Evolutionary conservation across 805 yeast species (phyloP), one percentile per base, ranked within the genome.

Genomic region (Helenozyma baotianmanensis): DNA sequence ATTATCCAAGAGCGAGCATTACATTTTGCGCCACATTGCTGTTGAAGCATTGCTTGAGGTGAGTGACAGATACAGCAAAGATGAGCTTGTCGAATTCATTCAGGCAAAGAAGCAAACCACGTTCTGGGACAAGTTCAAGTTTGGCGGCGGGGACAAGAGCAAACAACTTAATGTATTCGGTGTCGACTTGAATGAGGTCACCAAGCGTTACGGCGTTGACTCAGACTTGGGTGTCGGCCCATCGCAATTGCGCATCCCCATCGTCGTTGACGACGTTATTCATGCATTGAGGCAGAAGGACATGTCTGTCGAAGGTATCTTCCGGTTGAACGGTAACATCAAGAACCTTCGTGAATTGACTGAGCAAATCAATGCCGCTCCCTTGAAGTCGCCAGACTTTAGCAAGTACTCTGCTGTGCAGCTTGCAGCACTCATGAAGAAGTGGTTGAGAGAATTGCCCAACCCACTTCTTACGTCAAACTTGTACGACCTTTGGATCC

Each of bases 291-390:
- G 85, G 33, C 90, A 82, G 39, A 87, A 85, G 69, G 97, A 92
- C 59, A 77, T 90, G 82, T 85, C 97, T 3, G 88, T 80, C 19
- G 98, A 92, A 58, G 98, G 98, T 39, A 82, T 92, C 4, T 92
- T 92, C 72, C 76, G 99, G 50, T 82, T 89, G 53, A 92, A 92
- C 54, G 99, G 99, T 51, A 92, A 92, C 54, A 89, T 92, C 51
- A 78, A 88, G 48, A 73, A 84, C 27, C 65, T 90, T 31, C 76
- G 82, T 46, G 84, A 80, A 44, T 62, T 89, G 37, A 74, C 87
- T 0, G 86, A 78, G 33, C 72, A 67, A 29, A 81, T 90, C 43
- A 92, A 92, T 58, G 65, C 71, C 27, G 69, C 74, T 45, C 95
- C 96, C 2, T 72, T 77, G 14, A 74, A 68, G 36, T 72, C 80